Conservation (phyloP, 805 yeast genomes). For the Yarrowia porcina region DNA sequence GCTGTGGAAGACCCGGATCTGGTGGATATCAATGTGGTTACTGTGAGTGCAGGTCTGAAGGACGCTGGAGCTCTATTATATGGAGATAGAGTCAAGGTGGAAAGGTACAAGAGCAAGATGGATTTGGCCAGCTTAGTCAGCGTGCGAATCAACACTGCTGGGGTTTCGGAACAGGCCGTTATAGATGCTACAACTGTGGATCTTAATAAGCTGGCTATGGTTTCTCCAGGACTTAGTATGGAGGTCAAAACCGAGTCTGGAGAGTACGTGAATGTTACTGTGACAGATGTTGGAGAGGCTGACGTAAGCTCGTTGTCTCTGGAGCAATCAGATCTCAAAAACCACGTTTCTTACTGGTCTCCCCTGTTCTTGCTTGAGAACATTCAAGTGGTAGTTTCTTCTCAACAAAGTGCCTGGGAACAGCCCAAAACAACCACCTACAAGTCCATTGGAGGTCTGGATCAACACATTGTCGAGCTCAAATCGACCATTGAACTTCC, state of each 20-base stretch:
- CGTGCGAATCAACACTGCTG: constrained; percentile 36
- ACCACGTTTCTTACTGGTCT: constrained; percentile 43
- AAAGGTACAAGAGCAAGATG: constrained; percentile 50
- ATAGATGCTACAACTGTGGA: constrained; percentile 39
- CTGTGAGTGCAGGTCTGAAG: constrained; percentile 39
- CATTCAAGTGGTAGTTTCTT: constrained; percentile 23
- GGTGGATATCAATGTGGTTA: constrained; percentile 33
- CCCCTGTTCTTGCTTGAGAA: constrained; percentile 43
- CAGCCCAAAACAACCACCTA: constrained; percentile 40
- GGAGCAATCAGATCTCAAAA: constrained; percentile 30
- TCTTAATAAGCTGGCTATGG: constrained; percentile 37
- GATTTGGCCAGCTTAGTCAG: constrained; percentile 42
- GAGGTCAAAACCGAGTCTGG: constrained; percentile 42
- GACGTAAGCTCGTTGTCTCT: constrained; percentile 43
- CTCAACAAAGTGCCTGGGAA: constrained; percentile 26
- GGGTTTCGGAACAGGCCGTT: constrained; percentile 29
- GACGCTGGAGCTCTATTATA: constrained; percentile 44
- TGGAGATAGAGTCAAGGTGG: constrained; percentile 53
- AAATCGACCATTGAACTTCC: constrained; percentile 76
- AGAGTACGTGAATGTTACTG: constrained; percentile 40
- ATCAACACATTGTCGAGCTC: constrained; percentile 56
- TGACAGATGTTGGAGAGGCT: constrained; percentile 49
- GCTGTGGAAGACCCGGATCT: constrained; percentile 29
- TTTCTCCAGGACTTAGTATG: constrained; percentile 39
- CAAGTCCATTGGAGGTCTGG: constrained; percentile 72